Evolutionary conservation across 257 asterid genomes (phyloP).

Genomic region (Fraxinus pennsylvanica): DNA sequence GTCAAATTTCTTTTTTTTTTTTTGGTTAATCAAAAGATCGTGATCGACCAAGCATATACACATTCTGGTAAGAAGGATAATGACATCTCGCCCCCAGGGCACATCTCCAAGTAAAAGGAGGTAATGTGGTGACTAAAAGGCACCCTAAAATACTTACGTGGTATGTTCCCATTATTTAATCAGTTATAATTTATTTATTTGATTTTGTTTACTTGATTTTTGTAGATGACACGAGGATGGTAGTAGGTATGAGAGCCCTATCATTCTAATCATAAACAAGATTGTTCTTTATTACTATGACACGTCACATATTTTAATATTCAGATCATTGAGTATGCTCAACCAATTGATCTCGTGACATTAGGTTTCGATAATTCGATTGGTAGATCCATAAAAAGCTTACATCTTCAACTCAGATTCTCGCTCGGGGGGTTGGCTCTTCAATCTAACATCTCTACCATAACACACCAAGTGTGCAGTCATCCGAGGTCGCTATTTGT

Average conservation of each 20-base stretch:
- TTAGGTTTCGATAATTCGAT: neutral
- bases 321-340: neutral
- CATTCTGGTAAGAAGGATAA: constrained; percentile 16
- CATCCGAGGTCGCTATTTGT: too few relatives aligned
- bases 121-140: neutral
- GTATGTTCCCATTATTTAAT: too few relatives aligned
- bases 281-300: too few relatives aligned
- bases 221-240: too few relatives aligned
- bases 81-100: too few relatives aligned
- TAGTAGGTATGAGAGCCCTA: neutral
- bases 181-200: too few relatives aligned
- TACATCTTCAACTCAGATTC: too few relatives aligned
- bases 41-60: neutral
- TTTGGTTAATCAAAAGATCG: neutral
- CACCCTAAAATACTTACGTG: too few relatives aligned
- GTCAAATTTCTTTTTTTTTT: neutral
- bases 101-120: too few relatives aligned
- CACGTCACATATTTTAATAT: neutral
- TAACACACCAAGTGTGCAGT: neutral
- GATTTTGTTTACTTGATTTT: too few relatives aligned
- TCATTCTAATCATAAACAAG: neutral
- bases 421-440: neutral
- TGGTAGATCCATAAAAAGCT: neutral
- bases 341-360: neutral
- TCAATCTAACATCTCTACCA: neutral